Conservation (phyloP, 2,329 filamentous ascomycete genomes). For the Ophiocordyceps sinensis region DNA sequence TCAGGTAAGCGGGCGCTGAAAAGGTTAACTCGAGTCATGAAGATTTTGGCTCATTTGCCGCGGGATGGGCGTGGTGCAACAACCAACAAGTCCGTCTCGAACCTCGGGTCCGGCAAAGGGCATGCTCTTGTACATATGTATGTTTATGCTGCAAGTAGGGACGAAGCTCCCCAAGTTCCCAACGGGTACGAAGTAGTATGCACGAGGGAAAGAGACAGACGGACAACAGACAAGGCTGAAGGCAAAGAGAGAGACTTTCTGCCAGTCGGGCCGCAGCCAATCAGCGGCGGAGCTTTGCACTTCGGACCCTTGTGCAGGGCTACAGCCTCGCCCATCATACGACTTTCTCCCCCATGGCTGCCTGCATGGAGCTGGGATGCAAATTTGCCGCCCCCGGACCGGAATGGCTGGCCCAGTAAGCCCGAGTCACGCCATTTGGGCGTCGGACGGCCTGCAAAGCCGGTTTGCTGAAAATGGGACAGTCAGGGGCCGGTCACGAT, state of each 20-base stretch:
- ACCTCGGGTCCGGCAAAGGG: too few species aligned
- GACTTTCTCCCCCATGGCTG: conserved; percentile 12
- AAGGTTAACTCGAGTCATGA: too few species aligned
- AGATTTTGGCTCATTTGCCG: too few species aligned
- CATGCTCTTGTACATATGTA: too few species aligned
- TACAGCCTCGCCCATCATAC: conserved; percentile 24
- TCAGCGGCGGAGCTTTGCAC: neutral
- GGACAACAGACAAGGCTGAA: neutral
- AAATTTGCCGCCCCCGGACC: conserved; percentile 2
- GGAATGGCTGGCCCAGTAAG: neutral
- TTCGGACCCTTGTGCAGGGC: neutral
- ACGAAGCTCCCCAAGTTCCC: too few species aligned
- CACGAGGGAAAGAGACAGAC: too few species aligned
- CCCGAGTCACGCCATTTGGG: conserved; percentile 8
- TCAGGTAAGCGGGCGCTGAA: too few species aligned
- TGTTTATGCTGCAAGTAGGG: too few species aligned
- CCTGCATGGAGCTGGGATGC: conserved; percentile 5
- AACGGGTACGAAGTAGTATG: too few species aligned
- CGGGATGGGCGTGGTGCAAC: too few species aligned
- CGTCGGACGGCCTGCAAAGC: neutral
- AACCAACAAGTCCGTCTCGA: too few species aligned
- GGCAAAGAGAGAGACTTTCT: neutral
- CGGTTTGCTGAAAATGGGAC: neutral
- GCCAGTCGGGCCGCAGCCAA: neutral
- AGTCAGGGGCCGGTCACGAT: neutral